A percentile compares a stretch with the other conserved stretches of the same genome.
Evolutionary conservation across 2,329 filamentous ascomycete genomes (phyloP).

Genomic region (Dothideomycetes sp.): DNA sequence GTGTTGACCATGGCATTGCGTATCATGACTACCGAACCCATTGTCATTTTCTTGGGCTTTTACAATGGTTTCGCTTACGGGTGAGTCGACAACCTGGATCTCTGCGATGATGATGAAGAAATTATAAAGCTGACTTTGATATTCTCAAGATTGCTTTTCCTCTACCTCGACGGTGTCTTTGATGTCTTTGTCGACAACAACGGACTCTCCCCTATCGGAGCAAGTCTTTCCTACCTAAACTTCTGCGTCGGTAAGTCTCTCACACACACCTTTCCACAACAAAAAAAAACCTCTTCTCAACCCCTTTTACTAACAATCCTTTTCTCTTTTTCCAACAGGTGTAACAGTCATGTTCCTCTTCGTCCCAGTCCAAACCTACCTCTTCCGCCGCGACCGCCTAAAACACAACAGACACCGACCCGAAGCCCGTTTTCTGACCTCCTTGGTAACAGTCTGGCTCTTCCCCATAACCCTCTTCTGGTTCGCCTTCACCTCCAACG

Average conservation of each 20-base stretch:
- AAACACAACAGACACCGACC: slow-evolving; percentile 9
- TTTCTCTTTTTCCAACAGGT: no score
- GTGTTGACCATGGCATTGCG: slow-evolving; percentile 32
- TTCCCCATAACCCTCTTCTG: slow-evolving; percentile 12
- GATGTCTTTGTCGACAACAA: slow-evolving; percentile 13
- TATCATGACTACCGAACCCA: slow-evolving; percentile 41
- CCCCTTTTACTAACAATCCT: no score
- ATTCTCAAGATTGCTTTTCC: slow-evolving; percentile 20
- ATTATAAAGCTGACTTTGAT: no score
- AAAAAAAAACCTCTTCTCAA: no score
- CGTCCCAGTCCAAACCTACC: slow-evolving; percentile 9
- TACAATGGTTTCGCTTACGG: slow-evolving; percentile 35
- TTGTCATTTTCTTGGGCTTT: slow-evolving; percentile 39
- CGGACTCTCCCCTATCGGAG: slow-evolving; percentile 7
- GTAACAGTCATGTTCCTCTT: slow-evolving; percentile 11
- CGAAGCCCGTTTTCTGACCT: slow-evolving; percentile 13
- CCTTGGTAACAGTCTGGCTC: slow-evolving; percentile 8
- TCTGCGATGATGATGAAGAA: no score
- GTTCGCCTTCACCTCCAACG: slow-evolving; percentile 14
- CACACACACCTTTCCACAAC: no score
- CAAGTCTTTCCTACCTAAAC: slow-evolving; percentile 10
- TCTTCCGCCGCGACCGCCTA: slow-evolving; percentile 10
- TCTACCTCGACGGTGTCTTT: slow-evolving; percentile 21
- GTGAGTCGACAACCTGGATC: neutral
- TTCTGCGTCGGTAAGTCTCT: slow-evolving; percentile 13